Evolutionary conservation across 2,329 filamentous ascomycete genomes (phyloP).

Genomic region (Exophiala xenobiotica): DNA sequence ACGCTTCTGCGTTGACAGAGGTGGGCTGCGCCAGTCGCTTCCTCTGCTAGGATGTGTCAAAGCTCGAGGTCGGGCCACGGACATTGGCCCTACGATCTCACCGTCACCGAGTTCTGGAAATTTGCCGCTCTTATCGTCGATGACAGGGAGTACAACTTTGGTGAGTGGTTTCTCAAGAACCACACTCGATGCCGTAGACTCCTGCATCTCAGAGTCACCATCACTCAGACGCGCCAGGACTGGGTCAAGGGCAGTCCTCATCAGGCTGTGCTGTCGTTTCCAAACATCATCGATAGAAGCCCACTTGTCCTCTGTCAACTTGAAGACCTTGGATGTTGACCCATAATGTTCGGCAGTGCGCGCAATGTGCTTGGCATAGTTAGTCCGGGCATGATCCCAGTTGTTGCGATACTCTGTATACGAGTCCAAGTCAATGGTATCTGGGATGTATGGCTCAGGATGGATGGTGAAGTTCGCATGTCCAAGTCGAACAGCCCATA

Average conservation of each 20-base stretch:
- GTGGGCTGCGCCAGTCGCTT: conserved; percentile 44
- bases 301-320: conserved; percentile 86
- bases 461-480: conserved; percentile 91
- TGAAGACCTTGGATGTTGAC: conserved; percentile 82
- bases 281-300: conserved; percentile 72
- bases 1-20: conserved; percentile 43
- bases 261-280: conserved; percentile 67
- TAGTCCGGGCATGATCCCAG: conserved; percentile 79
- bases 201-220: conserved; percentile 29
- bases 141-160: conserved; percentile 58
- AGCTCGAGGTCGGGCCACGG: conserved; percentile 38
- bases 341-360: conserved; percentile 90
- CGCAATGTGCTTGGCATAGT: conserved; percentile 85
- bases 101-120: conserved; percentile 86
- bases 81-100: conserved; percentile 93
- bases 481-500: conserved; percentile 81
- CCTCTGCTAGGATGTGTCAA: conserved; percentile 27
- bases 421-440: conserved; percentile 58
- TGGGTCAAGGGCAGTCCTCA: conserved; percentile 53
- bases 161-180: conserved; percentile 29
- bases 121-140: conserved; percentile 62
- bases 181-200: conserved; percentile 24
- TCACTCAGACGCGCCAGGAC: conserved; percentile 41
- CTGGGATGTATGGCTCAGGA: conserved; percentile 75
- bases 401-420: conserved; percentile 69